phyloP scores from a whole-genome alignment of 2,329 filamentous ascomycete species.

The Calonectria leucothoes region DNA sequence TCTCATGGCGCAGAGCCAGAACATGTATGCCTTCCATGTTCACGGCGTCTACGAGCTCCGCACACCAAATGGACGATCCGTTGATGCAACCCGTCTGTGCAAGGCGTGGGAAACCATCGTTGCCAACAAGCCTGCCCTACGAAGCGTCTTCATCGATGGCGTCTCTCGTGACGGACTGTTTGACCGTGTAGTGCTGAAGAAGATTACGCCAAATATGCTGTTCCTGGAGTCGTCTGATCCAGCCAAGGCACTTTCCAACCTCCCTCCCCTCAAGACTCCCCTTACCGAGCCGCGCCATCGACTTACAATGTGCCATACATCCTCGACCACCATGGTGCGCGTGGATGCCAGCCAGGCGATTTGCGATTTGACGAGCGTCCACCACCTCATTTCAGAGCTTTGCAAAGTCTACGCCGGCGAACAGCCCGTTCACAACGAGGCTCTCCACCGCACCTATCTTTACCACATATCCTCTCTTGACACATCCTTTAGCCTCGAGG shows the following conservation, averaged over 20 bases:
- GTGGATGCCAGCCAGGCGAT: slow-evolving; percentile 63
- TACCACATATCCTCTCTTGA: slow-evolving; percentile 44
- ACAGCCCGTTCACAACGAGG: slow-evolving; percentile 39
- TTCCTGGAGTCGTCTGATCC: slow-evolving; percentile 60
- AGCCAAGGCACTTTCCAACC: slow-evolving; percentile 51
- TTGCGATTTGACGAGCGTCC: slow-evolving; percentile 59
- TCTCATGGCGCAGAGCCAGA: slow-evolving; percentile 57
- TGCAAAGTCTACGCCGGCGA: slow-evolving; percentile 56
- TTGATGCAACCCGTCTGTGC: slow-evolving; percentile 59
- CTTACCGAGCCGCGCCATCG: slow-evolving; percentile 59
- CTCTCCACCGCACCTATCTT: slow-evolving; percentile 39
- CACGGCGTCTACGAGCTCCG: slow-evolving; percentile 62
- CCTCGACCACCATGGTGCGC: slow-evolving; percentile 58
- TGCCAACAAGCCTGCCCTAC: slow-evolving; percentile 56
- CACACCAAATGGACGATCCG: slow-evolving; percentile 47
- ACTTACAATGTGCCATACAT: slow-evolving; percentile 61
- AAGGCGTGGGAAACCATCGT: slow-evolving; percentile 63
- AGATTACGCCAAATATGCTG: slow-evolving; percentile 62
- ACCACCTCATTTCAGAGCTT: slow-evolving; percentile 60
- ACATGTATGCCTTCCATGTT: slow-evolving; percentile 55
- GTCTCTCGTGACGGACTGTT: slow-evolving; percentile 61
- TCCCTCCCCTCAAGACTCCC: slow-evolving; percentile 54
- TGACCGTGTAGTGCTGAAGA: slow-evolving; percentile 61
- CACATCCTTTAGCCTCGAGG: slow-evolving; percentile 51
- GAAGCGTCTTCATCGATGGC: slow-evolving; percentile 65